Percentiles rank a stretch among this genome's conserved stretches.
These are phyloP conservation scores for Panicum virgatum DNA, from an alignment of 202 grass and related monocot genomes.

Conservation along the genomic window DNA sequence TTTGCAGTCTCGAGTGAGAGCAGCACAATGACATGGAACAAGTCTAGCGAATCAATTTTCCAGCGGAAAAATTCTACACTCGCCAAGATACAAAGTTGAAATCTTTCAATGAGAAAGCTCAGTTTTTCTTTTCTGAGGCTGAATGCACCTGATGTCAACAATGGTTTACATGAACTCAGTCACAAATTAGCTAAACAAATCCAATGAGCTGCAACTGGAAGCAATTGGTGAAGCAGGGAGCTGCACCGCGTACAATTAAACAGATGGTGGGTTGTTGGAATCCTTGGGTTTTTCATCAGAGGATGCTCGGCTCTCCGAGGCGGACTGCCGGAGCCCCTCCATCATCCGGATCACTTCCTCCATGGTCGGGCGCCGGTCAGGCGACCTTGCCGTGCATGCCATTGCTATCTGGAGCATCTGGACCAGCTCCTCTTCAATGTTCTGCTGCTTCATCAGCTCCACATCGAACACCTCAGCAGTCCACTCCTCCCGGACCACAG, in stretches of 20 bases:
- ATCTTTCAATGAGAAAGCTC: constrained; percentile 22
- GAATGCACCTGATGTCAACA: constrained; percentile 25
- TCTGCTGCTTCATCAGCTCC: constrained; percentile 66
- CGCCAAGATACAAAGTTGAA: neutral
- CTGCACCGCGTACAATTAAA: neutral
- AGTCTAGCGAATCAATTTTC: neutral
- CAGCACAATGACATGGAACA: neutral
- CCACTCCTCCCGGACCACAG: constrained; percentile 96
- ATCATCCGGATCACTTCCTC: constrained; percentile 89
- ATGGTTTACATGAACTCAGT: constrained; percentile 32
- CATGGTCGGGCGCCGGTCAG: constrained; percentile 72
- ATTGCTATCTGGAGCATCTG: constrained; percentile 93
- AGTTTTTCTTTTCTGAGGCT: constrained; percentile 4
- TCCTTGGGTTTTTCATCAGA: constrained; percentile 63
- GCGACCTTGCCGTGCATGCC: constrained; percentile 60
- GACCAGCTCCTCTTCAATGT: constrained; percentile 89
- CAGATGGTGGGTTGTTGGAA: constrained; percentile 35
- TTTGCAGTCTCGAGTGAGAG: neutral
- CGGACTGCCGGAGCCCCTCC: constrained; percentile 67
- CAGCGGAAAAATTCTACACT: constrained; percentile 7
- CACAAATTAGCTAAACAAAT: constrained; percentile 49
- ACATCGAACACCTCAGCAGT: constrained; percentile 91
- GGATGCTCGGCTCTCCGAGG: constrained; percentile 59
- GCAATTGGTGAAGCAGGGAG: neutral
- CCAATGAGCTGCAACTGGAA: constrained; percentile 16